Percentiles rank a stretch among this genome's conserved stretches.
phyloP scores from a whole-genome alignment of 2,329 filamentous ascomycete species.

The Cladophialophora bantiana region DNA sequence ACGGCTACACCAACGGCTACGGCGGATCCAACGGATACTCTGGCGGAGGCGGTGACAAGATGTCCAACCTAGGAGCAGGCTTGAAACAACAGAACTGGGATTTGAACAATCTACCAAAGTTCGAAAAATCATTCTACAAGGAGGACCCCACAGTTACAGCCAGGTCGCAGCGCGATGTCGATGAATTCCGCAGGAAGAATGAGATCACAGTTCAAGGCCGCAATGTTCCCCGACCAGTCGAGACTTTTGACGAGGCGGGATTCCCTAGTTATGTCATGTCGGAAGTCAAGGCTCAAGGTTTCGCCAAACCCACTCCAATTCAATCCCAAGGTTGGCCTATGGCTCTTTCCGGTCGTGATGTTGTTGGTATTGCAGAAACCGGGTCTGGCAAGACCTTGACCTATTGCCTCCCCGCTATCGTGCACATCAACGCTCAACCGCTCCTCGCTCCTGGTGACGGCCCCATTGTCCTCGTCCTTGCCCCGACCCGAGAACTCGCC shows the following conservation, averaged over 20 bases:
- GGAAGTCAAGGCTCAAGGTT: constrained; percentile 98
- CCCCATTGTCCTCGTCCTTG: constrained; percentile 93
- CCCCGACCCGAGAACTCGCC: constrained; percentile 95
- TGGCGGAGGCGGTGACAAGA: constrained; percentile 83
- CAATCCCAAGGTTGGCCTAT: constrained; percentile 99
- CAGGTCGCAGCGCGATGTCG: constrained; percentile 80
- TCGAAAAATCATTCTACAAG: constrained; percentile 99
- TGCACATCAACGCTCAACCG: constrained; percentile 99
- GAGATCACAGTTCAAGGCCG: constrained; percentile 81
- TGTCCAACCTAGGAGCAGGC: constrained; percentile 87
- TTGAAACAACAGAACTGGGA: constrained; percentile 93
- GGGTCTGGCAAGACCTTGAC: constrained; percentile 99
- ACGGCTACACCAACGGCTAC: constrained; percentile 56
- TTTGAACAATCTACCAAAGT: constrained; percentile 80
- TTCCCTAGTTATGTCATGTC: constrained; percentile 98
- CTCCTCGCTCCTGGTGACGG: constrained; percentile 94
- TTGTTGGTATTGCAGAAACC: constrained; percentile 98
- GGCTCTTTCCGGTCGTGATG: constrained; percentile 96
- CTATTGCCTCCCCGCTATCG: constrained; percentile 96
- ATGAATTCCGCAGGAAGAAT: constrained; percentile 84
- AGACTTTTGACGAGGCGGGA: constrained; percentile 96
- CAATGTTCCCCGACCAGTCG: constrained; percentile 89
- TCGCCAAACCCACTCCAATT: constrained; percentile 90
- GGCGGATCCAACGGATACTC: constrained; percentile 62
- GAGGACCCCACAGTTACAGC: constrained; percentile 80